These are phyloP conservation scores for Russula lepida DNA, from an alignment of 768 basidiomycete genomes.

Conservation along the genomic window DNA sequence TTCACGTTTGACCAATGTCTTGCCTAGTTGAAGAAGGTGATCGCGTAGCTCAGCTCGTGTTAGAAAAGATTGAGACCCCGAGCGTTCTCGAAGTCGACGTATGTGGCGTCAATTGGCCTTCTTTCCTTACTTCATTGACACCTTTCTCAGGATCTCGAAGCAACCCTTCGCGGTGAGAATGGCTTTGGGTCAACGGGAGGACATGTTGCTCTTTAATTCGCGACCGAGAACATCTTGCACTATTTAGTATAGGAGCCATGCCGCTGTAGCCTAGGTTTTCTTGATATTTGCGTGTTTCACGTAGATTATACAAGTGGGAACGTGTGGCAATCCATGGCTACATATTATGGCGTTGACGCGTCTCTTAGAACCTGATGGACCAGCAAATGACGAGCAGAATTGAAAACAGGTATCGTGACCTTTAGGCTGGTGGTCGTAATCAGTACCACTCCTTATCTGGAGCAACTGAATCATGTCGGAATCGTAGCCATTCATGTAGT, in stretches of 20 bases:
- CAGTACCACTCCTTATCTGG: too few relatives aligned
- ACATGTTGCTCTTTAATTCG: conserved; percentile 31
- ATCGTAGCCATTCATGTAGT: too few relatives aligned
- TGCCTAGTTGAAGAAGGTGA: conserved; percentile 80
- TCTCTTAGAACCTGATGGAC: too few relatives aligned
- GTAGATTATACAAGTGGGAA: background rate
- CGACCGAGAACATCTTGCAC: too few relatives aligned
- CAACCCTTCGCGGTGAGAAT: conserved; percentile 72
- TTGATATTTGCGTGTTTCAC: background rate
- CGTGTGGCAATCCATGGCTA: too few relatives aligned
- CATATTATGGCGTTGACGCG: too few relatives aligned
- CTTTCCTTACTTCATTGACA: background rate
- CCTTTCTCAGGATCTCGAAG: conserved; percentile 60
- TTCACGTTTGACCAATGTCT: background rate
- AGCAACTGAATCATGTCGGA: too few relatives aligned
- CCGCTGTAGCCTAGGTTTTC: conserved; percentile 29
- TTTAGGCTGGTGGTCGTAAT: too few relatives aligned
- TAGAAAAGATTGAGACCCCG: conserved; percentile 85
- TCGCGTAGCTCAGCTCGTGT: conserved; percentile 89
- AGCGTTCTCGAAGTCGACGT: conserved; percentile 82
- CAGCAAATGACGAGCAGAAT: too few relatives aligned
- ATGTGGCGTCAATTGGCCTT: conserved; percentile 24
- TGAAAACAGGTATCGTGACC: too few relatives aligned
- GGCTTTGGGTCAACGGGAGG: conserved; percentile 98
- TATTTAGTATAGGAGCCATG: background rate